Evolutionary conservation across 768 basidiomycete genomes (phyloP).

Genomic region (Ramaria rubella): DNA sequence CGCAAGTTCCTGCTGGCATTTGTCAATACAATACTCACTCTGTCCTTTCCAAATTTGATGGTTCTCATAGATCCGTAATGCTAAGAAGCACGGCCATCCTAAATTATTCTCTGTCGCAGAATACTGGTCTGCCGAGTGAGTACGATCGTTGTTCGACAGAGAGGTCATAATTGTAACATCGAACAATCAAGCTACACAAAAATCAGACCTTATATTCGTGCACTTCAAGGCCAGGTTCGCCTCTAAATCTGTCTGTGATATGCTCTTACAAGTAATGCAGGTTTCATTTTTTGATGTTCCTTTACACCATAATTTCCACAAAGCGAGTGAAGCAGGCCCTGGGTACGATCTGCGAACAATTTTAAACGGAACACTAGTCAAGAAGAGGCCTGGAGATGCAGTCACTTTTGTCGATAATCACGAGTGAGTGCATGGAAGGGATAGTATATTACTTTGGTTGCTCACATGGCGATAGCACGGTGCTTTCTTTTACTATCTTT

Average conservation of each 20-base stretch:
- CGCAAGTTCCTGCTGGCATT: constrained; percentile 59
- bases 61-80: constrained; percentile 26
- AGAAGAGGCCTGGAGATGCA: constrained; percentile 66
- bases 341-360: constrained; percentile 74
- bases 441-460: background rate
- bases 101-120: constrained; percentile 67
- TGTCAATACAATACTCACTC: constrained; percentile 34
- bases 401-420: constrained; percentile 91
- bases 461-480: constrained; percentile 2
- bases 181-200: constrained; percentile 33
- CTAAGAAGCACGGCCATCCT: constrained; percentile 25
- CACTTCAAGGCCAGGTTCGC: constrained; percentile 59
- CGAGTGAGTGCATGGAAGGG: constrained; percentile 47
- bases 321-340: constrained; percentile 61
- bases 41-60: constrained; percentile 17
- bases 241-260: background rate
- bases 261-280: constrained; percentile 31
- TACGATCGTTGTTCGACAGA: background rate
- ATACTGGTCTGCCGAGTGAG: constrained; percentile 74
- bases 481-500: constrained; percentile 5
- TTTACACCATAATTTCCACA: constrained; percentile 75
- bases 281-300: constrained; percentile 90
- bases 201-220: constrained; percentile 52
- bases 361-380: constrained; percentile 61
- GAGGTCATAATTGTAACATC: background rate